Evolutionary conservation across 1,284 basidiomycete species (phyloP), one percentile per base, ranked within the genome.

Genomic region (Marasmius tenuissimus): DNA sequence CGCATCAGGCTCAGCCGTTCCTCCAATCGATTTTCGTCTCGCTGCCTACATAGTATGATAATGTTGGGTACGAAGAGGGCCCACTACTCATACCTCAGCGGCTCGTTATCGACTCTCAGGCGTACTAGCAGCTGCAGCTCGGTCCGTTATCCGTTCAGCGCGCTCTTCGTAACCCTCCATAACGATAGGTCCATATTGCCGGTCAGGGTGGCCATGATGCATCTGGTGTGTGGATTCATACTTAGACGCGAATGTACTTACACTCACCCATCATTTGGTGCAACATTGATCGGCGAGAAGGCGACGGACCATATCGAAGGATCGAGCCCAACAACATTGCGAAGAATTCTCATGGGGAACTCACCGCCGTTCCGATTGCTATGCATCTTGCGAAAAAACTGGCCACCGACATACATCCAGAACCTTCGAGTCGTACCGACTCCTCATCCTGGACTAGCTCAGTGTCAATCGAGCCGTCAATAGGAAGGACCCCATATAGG

Each of bases 321-420:
- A 67, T 92, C 90, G 89, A 89, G 8, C 91, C 91, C 39, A 91
- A 76, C 10, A 83, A 82, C 7, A 85, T 75, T 14, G 85, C 80
- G 33, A 81, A 82, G 87, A 87, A 91, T 55, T 85, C 81, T 84
- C 48, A 42, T 48, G 57, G 45, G 14, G 42, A 14, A 14, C 4
- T 14, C 16, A 45, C 12, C 4, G 5, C 12, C 16, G 14, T 14
- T 45, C 20, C 42, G 4, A 45, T 6, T 45, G 5, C 42, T n/a
- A 16, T 18, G 12, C 6, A 91, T 91, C 85, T 83, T 88, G 85
- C 55, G 80, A 86, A 22, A 85, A 80, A 57, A 80, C 78, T 3
- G 87, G 81, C 91, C 91, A 93, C 49, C 80, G 77, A 65, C 82
- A 72, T 67, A 80, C 71, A 22, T 72, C 68, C 1, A 71, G 5